Evolutionary conservation across 345 rosid genomes (phyloP), one percentile per base, ranked within the genome.

Genomic region (Arabidopsis arenosa): DNA sequence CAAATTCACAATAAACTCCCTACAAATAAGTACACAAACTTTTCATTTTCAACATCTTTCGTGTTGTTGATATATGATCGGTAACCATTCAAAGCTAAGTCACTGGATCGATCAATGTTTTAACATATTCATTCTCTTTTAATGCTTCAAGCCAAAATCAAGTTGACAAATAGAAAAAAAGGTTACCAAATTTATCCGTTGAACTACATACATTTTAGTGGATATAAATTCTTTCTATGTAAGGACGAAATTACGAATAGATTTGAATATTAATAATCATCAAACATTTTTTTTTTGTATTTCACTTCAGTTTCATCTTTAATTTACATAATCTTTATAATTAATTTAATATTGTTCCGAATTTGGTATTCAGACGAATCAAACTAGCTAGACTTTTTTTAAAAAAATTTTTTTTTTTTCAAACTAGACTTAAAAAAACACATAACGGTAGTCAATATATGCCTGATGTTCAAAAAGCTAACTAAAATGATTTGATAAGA

Each of bases 61-160:
- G 49, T 39, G 40, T 61, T 28, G 62, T 52, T 51, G 41, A 39
- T 61, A 72, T 37, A 53, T 51, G 33, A 62, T 72, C 51, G n/a
- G 69, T 62, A 49, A 51, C 7, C n/a, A 18, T 59, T 58, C 26
- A 47, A 35, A 15, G 64, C 54, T 15, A 41, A 41, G 23, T 60
- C 75, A 70, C 28, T 70, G 1, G 48, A 9, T 59, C 36, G 39
- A 35, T 60, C 51, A n/a, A 36, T 60, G 51, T 60, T 28, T 3
- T 18, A 60, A 72, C 17, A 13, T 37, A 37, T 15, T 6, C 30
- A 14, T 72, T 36, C 17, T 61, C 68, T 47, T 49, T 49, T 23
- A 49, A 23, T 23, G 59, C 28, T 35, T 33, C 17, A 10, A 41
- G 33, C 33, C 21, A 52, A 36, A 36, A 57, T 56, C 43, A 58